phyloP scores from a whole-genome alignment of 495 filamentous ascomycete species.

The Peziza echinospora region DNA sequence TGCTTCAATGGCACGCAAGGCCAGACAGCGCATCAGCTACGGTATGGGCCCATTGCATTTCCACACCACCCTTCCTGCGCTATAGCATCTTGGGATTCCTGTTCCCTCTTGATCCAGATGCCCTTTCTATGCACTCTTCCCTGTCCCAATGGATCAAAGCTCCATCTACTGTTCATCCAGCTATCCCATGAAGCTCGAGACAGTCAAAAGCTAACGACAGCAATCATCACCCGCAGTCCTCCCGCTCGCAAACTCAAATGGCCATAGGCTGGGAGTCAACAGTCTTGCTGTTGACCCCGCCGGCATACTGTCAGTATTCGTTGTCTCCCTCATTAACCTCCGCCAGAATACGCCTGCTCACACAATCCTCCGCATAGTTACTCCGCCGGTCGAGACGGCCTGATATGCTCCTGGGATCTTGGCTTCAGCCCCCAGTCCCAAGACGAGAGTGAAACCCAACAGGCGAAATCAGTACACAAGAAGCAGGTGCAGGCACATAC shows the following conservation, averaged over 20 bases:
- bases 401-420: constrained; percentile 88
- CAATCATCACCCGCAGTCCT: constrained; percentile 45
- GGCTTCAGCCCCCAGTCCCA: constrained; percentile 30
- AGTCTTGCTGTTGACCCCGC: constrained; percentile 69
- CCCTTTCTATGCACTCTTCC: no score
- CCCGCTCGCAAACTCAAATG: constrained; percentile 75
- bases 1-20: constrained; percentile 34
- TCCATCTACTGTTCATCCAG: no score
- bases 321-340: no score
- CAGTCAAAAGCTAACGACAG: no score
- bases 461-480: constrained; percentile 43
- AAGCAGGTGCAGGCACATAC: constrained; percentile 92
- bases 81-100: no score
- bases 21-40: constrained; percentile 43
- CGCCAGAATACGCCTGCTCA: not conserved
- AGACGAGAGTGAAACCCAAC: constrained; percentile 15
- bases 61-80: constrained; percentile 3
- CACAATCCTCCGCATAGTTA: constrained; percentile 45
- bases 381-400: constrained; percentile 84
- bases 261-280: constrained; percentile 85
- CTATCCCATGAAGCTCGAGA: no score
- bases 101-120: no score
- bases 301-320: constrained; percentile 65
- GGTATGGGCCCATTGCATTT: constrained; percentile 25
- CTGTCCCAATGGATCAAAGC: no score